Evolutionary conservation across 1,284 basidiomycete species (phyloP).

Genomic region (Cronartium quercuum): DNA sequence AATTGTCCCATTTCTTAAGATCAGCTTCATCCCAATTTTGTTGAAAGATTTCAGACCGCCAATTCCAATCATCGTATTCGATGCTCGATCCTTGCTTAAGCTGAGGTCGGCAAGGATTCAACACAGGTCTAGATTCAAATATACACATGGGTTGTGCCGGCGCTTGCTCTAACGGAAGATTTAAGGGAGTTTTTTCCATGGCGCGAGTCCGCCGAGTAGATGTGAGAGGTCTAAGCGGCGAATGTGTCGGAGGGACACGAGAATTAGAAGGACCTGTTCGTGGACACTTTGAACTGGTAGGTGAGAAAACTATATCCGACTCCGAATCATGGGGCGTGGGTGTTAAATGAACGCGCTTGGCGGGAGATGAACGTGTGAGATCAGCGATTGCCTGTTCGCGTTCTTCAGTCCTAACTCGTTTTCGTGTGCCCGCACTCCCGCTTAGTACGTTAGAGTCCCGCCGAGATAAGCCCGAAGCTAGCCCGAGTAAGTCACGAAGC

Average conservation of each 20-base stretch:
- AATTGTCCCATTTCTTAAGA: constrained; percentile 8
- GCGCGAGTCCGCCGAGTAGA: background rate
- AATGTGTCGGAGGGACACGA: background rate
- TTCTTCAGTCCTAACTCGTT: background rate
- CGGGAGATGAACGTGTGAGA: background rate
- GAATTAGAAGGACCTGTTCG: background rate
- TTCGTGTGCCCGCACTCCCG: background rate
- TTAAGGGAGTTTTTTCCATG: constrained; percentile 16
- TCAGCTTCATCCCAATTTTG: constrained; percentile 7
- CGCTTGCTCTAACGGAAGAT: background rate
- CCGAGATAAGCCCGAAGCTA: background rate
- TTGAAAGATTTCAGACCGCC: constrained; percentile 1
- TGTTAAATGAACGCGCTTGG: background rate
- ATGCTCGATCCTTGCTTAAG: background rate
- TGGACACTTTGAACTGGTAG: background rate
- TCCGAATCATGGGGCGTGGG: background rate
- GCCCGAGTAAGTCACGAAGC: background rate
- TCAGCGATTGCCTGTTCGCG: background rate
- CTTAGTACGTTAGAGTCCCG: background rate
- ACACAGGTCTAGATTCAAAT: constrained; percentile 15
- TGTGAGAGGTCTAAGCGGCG: background rate
- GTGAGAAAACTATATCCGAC: background rate
- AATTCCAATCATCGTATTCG: constrained; percentile 29
- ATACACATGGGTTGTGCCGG: constrained; percentile 31
- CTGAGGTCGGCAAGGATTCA: background rate